Evolutionary conservation across 345 rosid species (phyloP).

Genomic region (Hirschfeldia incana): DNA sequence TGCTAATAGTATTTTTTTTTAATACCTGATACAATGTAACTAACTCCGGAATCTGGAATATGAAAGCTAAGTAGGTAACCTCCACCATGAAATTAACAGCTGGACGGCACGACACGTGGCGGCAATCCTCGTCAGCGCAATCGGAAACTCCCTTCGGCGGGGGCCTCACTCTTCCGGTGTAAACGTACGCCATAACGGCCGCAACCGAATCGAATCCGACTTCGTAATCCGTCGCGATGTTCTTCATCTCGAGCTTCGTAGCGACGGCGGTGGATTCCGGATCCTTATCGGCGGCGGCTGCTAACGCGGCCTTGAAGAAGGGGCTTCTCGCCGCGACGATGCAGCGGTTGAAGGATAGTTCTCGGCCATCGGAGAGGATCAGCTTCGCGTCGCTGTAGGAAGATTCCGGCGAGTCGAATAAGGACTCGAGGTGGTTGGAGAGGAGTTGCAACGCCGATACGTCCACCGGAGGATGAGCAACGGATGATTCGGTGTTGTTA

Average conservation of each 20-base stretch:
- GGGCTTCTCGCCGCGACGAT: conserved; percentile 63
- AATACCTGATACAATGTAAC: conserved; percentile 69
- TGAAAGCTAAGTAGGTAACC: conserved; percentile 64
- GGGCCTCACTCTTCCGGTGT: conserved; percentile 66
- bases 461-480: conserved; percentile 39
- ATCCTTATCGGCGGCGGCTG: conserved; percentile 41
- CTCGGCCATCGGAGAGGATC: conserved; percentile 48
- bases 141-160: conserved; percentile 52
- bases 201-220: conserved; percentile 58
- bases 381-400: conserved; percentile 72
- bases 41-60: conserved; percentile 63
- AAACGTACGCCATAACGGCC: conserved; percentile 65
- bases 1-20: conserved; percentile 26
- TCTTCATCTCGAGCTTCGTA: conserved; percentile 53
- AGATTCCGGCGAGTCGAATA: conserved; percentile 53
- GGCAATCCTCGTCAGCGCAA: conserved; percentile 74
- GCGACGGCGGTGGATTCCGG: neutral
- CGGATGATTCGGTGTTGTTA: conserved; percentile 23
- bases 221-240: conserved; percentile 56
- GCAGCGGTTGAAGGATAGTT: conserved; percentile 76
- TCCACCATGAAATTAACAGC: conserved; percentile 68
- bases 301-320: conserved; percentile 55
- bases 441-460: conserved; percentile 53
- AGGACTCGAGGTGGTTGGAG: conserved; percentile 53
- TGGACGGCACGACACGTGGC: conserved; percentile 73